Evolutionary conservation across 495 filamentous ascomycete genomes (phyloP).

Genomic region (Xylaria cubensis): DNA sequence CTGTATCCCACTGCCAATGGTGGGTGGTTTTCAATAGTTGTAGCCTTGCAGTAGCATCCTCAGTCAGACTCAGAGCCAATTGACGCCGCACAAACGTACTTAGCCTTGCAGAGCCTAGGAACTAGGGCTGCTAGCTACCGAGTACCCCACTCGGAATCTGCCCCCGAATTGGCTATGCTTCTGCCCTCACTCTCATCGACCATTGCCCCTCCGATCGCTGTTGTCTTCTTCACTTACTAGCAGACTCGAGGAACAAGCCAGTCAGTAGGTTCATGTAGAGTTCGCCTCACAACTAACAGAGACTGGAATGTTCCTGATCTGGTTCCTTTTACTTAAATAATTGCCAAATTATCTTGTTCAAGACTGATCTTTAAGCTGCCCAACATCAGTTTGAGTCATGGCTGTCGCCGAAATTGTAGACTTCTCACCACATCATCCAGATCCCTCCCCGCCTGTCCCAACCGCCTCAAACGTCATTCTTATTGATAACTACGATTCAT

Average conservation of each 20-base stretch:
- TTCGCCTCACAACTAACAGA: not conserved
- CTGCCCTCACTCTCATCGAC: not conserved
- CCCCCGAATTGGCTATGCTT: slow-evolving; percentile 22
- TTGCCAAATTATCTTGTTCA: not conserved
- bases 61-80: not conserved
- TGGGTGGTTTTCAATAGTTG: too few species aligned
- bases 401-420: slow-evolving; percentile 69
- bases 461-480: slow-evolving; percentile 89
- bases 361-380: not conserved
- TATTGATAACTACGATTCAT: slow-evolving; percentile 99
- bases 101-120: slow-evolving; percentile 8
- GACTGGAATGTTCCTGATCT: not conserved
- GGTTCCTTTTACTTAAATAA: not conserved
- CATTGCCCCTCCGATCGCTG: slow-evolving; percentile 14
- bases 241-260: not conserved
- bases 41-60: slow-evolving; percentile 13
- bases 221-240: slow-evolving; percentile 6
- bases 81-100: not conserved
- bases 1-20: too few species aligned
- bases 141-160: slow-evolving; percentile 25
- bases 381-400: slow-evolving; percentile 43
- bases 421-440: slow-evolving; percentile 83
- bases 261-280: not conserved
- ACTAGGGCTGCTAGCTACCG: slow-evolving; percentile 20
- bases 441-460: slow-evolving; percentile 67